Evolutionary conservation across 192 early-diverging fungal genomes (phyloP).

Genomic region (Lobosporangium transversale): DNA sequence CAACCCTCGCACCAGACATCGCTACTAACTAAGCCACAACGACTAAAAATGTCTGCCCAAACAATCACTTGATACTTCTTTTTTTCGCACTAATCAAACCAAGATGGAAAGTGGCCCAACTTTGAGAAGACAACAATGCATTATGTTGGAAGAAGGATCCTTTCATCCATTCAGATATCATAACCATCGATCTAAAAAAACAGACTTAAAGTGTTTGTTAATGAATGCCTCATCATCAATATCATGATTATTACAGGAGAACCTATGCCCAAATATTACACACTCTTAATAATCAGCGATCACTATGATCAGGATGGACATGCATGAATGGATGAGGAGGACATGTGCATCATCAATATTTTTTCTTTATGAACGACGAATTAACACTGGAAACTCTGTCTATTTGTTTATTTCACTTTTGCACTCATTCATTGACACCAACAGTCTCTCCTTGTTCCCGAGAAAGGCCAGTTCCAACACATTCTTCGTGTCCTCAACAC

Average conservation of each 20-base stretch:
- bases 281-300: neutral
- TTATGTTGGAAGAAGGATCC: neutral
- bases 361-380: conserved; percentile 5
- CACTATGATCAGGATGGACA: conserved; percentile 22
- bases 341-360: too few relatives aligned
- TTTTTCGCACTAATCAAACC: conserved; percentile 48
- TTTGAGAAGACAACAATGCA: conserved; percentile 4
- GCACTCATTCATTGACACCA: conserved; percentile 18
- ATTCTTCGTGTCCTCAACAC: conserved; percentile 99
- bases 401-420: neutral
- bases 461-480: conserved; percentile 95
- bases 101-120: conserved; percentile 48
- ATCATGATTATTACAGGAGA: too few relatives aligned
- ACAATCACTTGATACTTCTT: conserved; percentile 28
- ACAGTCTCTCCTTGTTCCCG: conserved; percentile 89
- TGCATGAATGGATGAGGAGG: too few relatives aligned
- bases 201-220: too few relatives aligned
- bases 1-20: too few relatives aligned
- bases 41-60: conserved; percentile 7
- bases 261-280: neutral
- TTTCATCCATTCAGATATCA: conserved; percentile 36
- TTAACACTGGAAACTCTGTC: conserved; percentile 27
- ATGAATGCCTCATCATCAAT: too few relatives aligned
- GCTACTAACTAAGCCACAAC: too few relatives aligned
- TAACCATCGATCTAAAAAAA: conserved; percentile 16